A percentile compares a stretch with the other conserved stretches of the same genome.
Conservation (phyloP, 495 filamentous ascomycete species). For the Penicillium manginii region DNA sequence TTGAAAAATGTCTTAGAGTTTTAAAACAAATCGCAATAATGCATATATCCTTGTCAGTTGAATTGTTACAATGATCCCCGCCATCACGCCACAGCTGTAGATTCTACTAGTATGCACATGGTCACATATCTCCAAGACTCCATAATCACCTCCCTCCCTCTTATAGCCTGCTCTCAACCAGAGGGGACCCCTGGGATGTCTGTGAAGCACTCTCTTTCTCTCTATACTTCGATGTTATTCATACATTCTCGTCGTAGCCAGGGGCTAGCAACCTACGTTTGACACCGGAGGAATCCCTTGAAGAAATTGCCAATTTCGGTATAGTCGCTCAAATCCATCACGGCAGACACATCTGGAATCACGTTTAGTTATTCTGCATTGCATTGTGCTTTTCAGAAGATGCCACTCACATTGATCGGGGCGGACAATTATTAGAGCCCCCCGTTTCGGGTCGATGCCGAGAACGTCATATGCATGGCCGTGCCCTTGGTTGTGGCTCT, state of each 20-base stretch:
- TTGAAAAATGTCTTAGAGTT: too few relatives aligned
- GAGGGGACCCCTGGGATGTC: not conserved
- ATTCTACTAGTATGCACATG: not conserved
- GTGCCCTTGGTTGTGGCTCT: slow-evolving; percentile 66
- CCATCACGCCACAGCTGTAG: not conserved
- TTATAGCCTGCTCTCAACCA: slow-evolving; percentile 12
- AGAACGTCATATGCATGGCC: slow-evolving; percentile 66
- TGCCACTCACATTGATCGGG: slow-evolving; percentile 67
- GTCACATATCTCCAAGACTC: not conserved
- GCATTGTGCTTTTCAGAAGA: slow-evolving; percentile 4
- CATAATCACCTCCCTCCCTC: not conserved
- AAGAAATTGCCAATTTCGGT: slow-evolving; percentile 46
- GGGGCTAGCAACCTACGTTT: slow-evolving; percentile 22
- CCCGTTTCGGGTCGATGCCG: slow-evolving; percentile 56
- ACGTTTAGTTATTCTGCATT: not conserved
- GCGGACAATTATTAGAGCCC: slow-evolving; percentile 62
- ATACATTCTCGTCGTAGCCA: not conserved
- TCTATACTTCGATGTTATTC: not conserved
- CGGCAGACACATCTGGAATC: slow-evolving; percentile 40
- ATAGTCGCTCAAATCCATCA: slow-evolving; percentile 39
- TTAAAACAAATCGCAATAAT: too few relatives aligned
- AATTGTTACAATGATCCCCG: not conserved
- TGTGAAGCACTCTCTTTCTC: not conserved
- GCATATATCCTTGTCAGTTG: not conserved
- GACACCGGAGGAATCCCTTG: slow-evolving; percentile 36